Conservation (phyloP, 164 flowering plant species). For the Kingdonia uniflora region DNA sequence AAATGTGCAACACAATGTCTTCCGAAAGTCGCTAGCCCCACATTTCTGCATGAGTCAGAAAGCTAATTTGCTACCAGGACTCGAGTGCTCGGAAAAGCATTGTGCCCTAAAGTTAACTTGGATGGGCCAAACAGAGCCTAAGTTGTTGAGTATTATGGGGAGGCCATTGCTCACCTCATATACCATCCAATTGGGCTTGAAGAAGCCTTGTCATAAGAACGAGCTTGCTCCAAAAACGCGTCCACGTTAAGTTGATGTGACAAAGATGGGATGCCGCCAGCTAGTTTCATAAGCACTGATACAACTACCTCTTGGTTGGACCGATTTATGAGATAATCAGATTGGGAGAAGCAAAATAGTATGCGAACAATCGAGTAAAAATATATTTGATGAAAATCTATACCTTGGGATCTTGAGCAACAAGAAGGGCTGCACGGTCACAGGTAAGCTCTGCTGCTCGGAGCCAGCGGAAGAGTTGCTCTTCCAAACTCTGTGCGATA, state of each 20-base stretch:
- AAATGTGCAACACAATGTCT: too few relatives aligned
- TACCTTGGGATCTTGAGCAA: slow-evolving; percentile 96
- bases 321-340: slow-evolving; percentile 9
- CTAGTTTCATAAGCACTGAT: slow-evolving; percentile 94
- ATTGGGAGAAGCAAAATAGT: slow-evolving; percentile 1
- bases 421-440: slow-evolving; percentile 97
- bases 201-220: slow-evolving; percentile 93
- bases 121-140: too few relatives aligned
- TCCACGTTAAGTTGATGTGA: slow-evolving; percentile 95
- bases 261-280: slow-evolving; percentile 92
- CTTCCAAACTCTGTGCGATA: slow-evolving; percentile 79
- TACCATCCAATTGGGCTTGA: slow-evolving; percentile 94
- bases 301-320: slow-evolving; percentile 90
- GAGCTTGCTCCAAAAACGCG: slow-evolving; percentile 98
- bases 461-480: slow-evolving; percentile 85
- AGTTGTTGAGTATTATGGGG: too few relatives aligned
- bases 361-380: not conserved
- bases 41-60: too few relatives aligned
- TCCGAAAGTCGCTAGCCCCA: too few relatives aligned
- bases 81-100: too few relatives aligned
- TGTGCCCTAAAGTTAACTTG: too few relatives aligned
- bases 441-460: slow-evolving; percentile 96
- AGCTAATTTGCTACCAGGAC: too few relatives aligned
- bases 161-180: slow-evolving; percentile 47
- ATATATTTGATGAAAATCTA: not conserved